These are phyloP conservation scores for Beauveria sp. DNA, from an alignment of 2,329 filamentous ascomycete species.

Conservation along the genomic window DNA sequence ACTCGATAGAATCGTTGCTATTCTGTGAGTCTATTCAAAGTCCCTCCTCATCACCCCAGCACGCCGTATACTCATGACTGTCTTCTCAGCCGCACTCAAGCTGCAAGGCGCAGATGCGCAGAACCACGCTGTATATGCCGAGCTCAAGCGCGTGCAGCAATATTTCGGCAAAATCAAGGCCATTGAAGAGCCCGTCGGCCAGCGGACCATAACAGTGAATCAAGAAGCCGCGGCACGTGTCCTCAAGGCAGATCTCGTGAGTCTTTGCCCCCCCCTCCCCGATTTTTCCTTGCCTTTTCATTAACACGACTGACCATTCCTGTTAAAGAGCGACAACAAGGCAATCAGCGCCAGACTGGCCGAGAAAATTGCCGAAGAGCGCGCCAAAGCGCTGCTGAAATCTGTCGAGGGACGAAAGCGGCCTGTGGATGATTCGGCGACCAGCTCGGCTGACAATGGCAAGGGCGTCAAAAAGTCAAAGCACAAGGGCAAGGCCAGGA, in stretches of 20 bases:
- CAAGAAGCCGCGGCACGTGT: constrained; percentile 74
- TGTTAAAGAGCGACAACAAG: constrained; percentile 41
- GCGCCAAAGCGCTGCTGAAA: constrained; percentile 43
- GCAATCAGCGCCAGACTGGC: constrained; percentile 43
- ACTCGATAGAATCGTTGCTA: constrained; percentile 82
- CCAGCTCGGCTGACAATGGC: constrained; percentile 18
- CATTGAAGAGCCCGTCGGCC: constrained; percentile 55
- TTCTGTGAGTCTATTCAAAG: constrained; percentile 54
- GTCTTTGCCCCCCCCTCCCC: constrained; percentile 19
- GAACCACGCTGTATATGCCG: constrained; percentile 74
- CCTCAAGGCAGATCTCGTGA: constrained; percentile 71
- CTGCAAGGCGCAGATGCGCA: constrained; percentile 76
- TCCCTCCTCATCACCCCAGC: no score
- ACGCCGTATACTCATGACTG: neutral
- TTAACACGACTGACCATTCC: constrained; percentile 11
- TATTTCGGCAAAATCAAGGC: constrained; percentile 90
- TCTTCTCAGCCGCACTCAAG: constrained; percentile 56
- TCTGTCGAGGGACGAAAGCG: constrained; percentile 39
- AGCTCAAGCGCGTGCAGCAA: constrained; percentile 78
- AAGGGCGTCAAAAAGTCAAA: constrained; percentile 23
- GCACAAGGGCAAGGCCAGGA: constrained; percentile 22
- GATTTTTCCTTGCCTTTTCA: no score
- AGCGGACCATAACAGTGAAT: constrained; percentile 52
- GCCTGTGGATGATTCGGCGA: constrained; percentile 25
- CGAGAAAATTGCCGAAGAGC: constrained; percentile 50